These are phyloP conservation scores for Coniferiporia weirii DNA, from an alignment of 1,284 basidiomycete genomes.

Conservation along the genomic window DNA sequence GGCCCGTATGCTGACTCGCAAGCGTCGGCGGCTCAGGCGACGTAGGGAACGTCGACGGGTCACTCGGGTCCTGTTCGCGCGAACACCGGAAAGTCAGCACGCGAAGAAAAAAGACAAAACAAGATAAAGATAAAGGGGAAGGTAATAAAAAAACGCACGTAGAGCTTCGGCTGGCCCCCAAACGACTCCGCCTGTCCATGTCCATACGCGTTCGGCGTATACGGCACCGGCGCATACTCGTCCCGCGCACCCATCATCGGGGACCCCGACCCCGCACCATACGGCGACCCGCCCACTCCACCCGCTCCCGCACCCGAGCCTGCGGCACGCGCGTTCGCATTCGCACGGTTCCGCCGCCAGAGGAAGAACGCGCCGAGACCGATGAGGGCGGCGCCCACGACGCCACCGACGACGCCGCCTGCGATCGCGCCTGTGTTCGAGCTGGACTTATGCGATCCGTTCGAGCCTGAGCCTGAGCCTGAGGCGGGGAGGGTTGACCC, in stretches of 20 bases:
- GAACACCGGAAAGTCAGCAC: background rate
- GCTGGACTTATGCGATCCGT: conserved; percentile 1
- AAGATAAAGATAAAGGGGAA: no score
- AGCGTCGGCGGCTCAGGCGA: background rate
- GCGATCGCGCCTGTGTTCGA: conserved; percentile 42
- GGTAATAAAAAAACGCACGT: conserved; percentile 11
- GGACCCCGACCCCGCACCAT: background rate
- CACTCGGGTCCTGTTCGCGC: conserved; percentile 12
- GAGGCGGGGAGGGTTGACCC: no score
- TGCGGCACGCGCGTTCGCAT: no score
- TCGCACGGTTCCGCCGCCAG: background rate
- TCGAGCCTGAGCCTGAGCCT: background rate
- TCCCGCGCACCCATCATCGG: background rate
- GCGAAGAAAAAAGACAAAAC: background rate
- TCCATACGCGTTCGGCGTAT: conserved; percentile 1
- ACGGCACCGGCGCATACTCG: conserved; percentile 2
- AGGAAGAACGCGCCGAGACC: conserved; percentile 30
- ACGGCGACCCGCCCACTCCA: no score
- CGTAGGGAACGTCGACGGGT: conserved; percentile 18
- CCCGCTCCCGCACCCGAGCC: no score
- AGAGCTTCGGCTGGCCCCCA: background rate
- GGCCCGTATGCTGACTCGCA: conserved; percentile 5
- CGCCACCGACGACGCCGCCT: conserved; percentile 42
- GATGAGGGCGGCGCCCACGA: conserved; percentile 31
- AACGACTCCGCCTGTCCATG: background rate